phyloP scores from a whole-genome alignment of 2,329 filamentous ascomycete species.

The Mycosphaerelloides madeirae region DNA sequence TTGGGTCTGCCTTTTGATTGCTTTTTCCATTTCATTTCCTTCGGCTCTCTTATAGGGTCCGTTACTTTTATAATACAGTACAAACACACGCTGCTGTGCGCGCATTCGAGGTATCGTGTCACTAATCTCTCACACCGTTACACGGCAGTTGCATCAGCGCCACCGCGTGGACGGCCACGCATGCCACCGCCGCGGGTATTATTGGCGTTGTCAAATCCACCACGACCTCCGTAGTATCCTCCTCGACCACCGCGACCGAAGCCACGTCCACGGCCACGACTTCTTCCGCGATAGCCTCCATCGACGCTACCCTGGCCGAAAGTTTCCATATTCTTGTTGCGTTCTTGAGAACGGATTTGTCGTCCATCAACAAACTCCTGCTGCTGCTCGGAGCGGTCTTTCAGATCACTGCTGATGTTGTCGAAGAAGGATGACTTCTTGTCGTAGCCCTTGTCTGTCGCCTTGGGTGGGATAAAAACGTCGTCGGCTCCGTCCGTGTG shows the following conservation, averaged over 20 bases:
- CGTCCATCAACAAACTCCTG: conserved; percentile 64
- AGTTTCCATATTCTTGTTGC: conserved; percentile 93
- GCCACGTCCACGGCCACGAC: conserved; percentile 73
- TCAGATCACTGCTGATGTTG: conserved; percentile 92
- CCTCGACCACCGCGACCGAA: conserved; percentile 30
- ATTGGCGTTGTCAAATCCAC: conserved; percentile 12
- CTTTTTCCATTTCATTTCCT: background rate
- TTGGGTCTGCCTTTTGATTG: no score
- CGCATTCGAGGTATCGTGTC: no score
- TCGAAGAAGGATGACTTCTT: conserved; percentile 92
- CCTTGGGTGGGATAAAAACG: conserved; percentile 41
- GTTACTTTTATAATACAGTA: no score
- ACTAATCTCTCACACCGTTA: conserved; percentile 1
- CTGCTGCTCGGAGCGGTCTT: conserved; percentile 64
- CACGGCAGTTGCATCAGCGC: conserved; percentile 15
- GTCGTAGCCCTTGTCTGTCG: conserved; percentile 63
- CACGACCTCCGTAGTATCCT: conserved; percentile 12
- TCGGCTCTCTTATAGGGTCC: no score
- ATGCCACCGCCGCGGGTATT: conserved; percentile 3
- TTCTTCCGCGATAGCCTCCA: conserved; percentile 65
- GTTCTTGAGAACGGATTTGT: conserved; percentile 88
- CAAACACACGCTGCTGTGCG: no score
- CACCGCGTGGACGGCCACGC: conserved; percentile 19
- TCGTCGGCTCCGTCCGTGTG: conserved; percentile 33
- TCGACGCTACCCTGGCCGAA: conserved; percentile 97